Base-by-base conservation (phyloP, 2,329 filamentous ascomycete species). In the Penicillium polonicum region DNA sequence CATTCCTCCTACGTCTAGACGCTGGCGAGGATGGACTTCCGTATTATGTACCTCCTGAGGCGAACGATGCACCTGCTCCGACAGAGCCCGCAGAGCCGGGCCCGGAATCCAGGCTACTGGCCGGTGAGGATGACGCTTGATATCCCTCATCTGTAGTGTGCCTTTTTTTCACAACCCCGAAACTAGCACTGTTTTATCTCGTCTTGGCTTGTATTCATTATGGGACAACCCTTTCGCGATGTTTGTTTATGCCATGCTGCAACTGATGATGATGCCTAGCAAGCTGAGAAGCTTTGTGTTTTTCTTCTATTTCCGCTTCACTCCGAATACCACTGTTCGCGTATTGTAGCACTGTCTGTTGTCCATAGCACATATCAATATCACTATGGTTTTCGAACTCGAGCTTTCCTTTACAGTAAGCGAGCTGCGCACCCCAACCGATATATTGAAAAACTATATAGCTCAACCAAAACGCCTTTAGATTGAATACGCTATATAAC, bases 1-100 rank as follows among this genome's bases (percentile, higher is more conserved):
- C 94, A 0, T 99, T 96, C 80, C 82, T 99, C 52, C 88, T 97
- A 83, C 94, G 97, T 74, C 82, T 99, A 43, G 94, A 99, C 72
- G 90, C 91, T 9, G 93, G 96, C 68, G 93, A 97, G 59, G 91
- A 96, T 64, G 91, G 80, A 6, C 76, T 79, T 53, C 76, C 78
- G 3, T 82, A 77, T 57, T 78, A 74, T 59, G 71, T 72, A 23
- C 69, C 70, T n/a, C 58, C 69, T 5, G 59, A 65, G 15, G 62
- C 65, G 48, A 49, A 53, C 29, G 61, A 60, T 13, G 61, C 66
- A 39, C 59, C 63, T 27, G 54, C 66, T 42, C 39, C 56, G 17
- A 19, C 55, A 10, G 67, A 68, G 35, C 49, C 69, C n/a, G 49
- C 61, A 31, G 53, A 52, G 48, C 52, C 62, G 15, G 49, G 25